A percentile compares a stretch with the other conserved stretches of the same genome.
These are phyloP conservation scores for Lecanicillium sp. DNA, from an alignment of 2,329 filamentous ascomycete genomes.

Conservation along the genomic window DNA sequence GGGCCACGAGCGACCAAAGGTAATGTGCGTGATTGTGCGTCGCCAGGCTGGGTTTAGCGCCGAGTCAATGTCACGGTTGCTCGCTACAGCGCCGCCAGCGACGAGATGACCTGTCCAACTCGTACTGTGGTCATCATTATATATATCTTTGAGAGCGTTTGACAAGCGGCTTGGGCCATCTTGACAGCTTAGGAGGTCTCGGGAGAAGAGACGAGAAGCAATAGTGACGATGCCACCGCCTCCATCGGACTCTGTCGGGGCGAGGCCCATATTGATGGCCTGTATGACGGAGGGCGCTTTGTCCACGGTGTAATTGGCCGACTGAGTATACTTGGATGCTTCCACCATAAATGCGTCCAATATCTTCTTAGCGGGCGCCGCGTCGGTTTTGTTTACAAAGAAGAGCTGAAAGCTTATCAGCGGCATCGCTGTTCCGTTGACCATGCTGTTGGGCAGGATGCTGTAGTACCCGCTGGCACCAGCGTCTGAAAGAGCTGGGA, in stretches of 20 bases:
- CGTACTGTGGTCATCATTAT: conserved; percentile 5
- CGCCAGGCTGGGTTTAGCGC: conserved; percentile 35
- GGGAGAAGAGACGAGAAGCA: conserved; percentile 14
- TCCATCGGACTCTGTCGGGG: conserved; percentile 10
- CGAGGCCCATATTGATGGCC: conserved; percentile 7
- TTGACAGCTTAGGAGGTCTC: conserved; percentile 19
- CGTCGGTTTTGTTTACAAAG: conserved; percentile 10
- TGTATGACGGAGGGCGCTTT: background rate
- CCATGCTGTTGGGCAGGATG: conserved; percentile 13
- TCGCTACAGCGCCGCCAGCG: conserved; percentile 7
- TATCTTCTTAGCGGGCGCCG: conserved; percentile 4
- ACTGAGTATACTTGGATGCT: background rate
- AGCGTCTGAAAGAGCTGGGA: conserved; percentile 26
- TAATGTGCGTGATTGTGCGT: conserved; percentile 26
- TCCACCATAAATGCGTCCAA: conserved; percentile 4
- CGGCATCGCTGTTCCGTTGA: conserved; percentile 7
- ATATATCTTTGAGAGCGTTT: conserved; percentile 14
- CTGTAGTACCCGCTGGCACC: conserved; percentile 29
- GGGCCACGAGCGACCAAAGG: conserved; percentile 18
- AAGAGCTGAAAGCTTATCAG: conserved; percentile 3
- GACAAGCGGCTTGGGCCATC: conserved; percentile 15
- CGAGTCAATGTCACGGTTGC: conserved; percentile 20
- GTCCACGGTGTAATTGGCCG: conserved; percentile 3
- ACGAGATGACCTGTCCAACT: conserved; percentile 14
- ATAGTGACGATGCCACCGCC: conserved; percentile 14